Base-by-base conservation (phyloP, 1,284 basidiomycete genomes). In the Hemileia vastatrix region DNA sequence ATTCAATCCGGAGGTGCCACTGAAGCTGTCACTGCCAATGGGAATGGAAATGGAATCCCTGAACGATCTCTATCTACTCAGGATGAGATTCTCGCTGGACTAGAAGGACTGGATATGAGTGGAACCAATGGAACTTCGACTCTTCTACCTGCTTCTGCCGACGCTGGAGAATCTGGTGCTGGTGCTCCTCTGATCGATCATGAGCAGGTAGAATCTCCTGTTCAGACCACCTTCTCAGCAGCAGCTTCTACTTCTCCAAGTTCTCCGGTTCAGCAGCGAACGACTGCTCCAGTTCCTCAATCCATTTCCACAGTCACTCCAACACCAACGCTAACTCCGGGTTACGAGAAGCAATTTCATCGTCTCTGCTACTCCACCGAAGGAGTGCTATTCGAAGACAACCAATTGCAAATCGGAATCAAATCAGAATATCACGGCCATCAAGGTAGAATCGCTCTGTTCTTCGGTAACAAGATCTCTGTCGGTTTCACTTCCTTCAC, bases 381-480 rank as follows among this genome's bases (percentile, higher is more conserved):
- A 51, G 71, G 71, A 18, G 68, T 73, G 15, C 67, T 73, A 3
- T 72, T 67, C 62, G 71, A 73, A 60, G 71, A 73, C 57, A 55
- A 61, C 31, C 67, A 70, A 59, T 64, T 73, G 9, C 71, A 73
- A 54, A 71, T 73, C 43, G 71, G 71, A 0, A 57, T 73, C 65
- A 73, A 73, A 64, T 68, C 67, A 43, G 70, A 71, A 48, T 73
- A 70, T 33, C 68, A 69, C 60, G 66, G 59, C 24, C 64, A 67
- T 24, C 62, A 66, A 19, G 71, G 71, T 6, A 63, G 67, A 2
- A 63, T 73, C 2, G 64, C 68, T 27, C 66, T 73, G 31, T 73
- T 67, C 64, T 71, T 73, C 65, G 71, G 71, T 57, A 73, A 73
- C 70, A 73, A 72, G 70, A 70, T 73, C 54, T 58, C 67, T 6